Evolutionary conservation across 345 rosid genomes (phyloP).

Genomic region (Murraya paniculata): DNA sequence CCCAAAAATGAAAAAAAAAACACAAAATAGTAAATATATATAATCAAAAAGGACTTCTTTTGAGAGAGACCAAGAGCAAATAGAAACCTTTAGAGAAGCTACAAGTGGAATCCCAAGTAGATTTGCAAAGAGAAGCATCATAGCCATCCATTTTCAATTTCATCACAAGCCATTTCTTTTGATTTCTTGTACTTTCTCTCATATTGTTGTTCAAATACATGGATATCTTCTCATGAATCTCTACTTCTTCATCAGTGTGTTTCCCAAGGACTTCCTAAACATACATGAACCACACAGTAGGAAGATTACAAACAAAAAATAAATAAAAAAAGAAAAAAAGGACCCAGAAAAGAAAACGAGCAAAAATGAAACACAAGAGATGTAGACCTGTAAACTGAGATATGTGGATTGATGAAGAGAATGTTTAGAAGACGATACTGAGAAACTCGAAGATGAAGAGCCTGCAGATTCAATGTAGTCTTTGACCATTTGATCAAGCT

Average conservation of each 20-base stretch:
- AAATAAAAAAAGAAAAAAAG: too few species aligned
- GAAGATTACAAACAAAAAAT: too few species aligned
- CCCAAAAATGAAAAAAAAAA: neutral
- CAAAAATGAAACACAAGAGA: neutral
- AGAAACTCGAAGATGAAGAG: slow-evolving; percentile 12
- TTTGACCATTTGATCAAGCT: slow-evolving; percentile 41
- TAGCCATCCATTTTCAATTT: slow-evolving; percentile 29
- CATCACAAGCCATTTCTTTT: slow-evolving; percentile 34
- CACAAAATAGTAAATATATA: neutral
- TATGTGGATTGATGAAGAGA: slow-evolving; percentile 9
- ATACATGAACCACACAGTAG: too few species aligned
- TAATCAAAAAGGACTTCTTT: neutral
- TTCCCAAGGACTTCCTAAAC: slow-evolving; percentile 34
- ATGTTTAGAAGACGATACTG: neutral
- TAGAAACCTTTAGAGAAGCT: slow-evolving; percentile 28
- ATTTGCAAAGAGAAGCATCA: slow-evolving; percentile 31
- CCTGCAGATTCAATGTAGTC: slow-evolving; percentile 42
- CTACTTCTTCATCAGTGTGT: slow-evolving; percentile 29
- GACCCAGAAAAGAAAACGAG: too few species aligned
- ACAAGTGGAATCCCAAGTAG: slow-evolving; percentile 36
- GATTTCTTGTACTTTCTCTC: slow-evolving; percentile 26
- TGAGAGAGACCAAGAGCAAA: neutral
- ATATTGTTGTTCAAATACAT: slow-evolving; percentile 14
- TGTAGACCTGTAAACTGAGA: slow-evolving; percentile 31
- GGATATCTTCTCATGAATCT: slow-evolving; percentile 31